These are phyloP conservation scores for Ceratobasidium sp. DNA, from an alignment of 1,284 basidiomycete genomes.

Conservation along the genomic window DNA sequence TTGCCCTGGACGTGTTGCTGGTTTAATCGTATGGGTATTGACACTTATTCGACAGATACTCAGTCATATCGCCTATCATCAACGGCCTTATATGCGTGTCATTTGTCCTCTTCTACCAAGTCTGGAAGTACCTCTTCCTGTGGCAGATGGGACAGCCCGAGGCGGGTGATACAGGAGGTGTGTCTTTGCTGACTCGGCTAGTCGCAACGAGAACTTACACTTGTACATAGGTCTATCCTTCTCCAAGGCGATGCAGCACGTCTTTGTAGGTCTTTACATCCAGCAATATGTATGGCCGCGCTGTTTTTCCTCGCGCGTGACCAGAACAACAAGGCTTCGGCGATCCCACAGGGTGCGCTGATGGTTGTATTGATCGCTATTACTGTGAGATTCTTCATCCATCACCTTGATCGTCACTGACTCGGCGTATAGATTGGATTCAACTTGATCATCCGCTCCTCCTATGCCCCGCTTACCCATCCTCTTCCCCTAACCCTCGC, in stretches of 20 bases:
- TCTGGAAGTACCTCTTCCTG: slow-evolving; percentile 92
- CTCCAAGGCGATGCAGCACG: slow-evolving; percentile 92
- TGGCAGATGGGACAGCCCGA: slow-evolving; percentile 84
- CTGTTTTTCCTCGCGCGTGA: slow-evolving; percentile 89
- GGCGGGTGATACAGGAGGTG: slow-evolving; percentile 80
- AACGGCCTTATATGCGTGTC: slow-evolving; percentile 89
- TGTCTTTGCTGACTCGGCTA: slow-evolving; percentile 61
- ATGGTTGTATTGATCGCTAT: slow-evolving; percentile 87
- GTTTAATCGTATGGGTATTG: too few relatives aligned
- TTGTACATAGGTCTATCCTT: slow-evolving; percentile 85
- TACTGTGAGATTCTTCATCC: slow-evolving; percentile 70
- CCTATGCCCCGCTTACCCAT: too few relatives aligned
- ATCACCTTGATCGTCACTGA: slow-evolving; percentile 54
- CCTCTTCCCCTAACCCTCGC: too few relatives aligned
- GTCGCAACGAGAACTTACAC: background rate
- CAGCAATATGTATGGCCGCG: slow-evolving; percentile 85
- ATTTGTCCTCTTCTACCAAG: slow-evolving; percentile 86
- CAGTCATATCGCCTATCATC: slow-evolving; percentile 93
- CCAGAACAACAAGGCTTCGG: slow-evolving; percentile 65
- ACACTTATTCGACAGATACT: too few relatives aligned
- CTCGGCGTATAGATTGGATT: slow-evolving; percentile 39
- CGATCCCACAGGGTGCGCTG: too few relatives aligned
- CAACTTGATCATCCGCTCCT: slow-evolving; percentile 69
- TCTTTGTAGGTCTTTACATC: slow-evolving; percentile 93
- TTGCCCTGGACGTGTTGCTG: too few relatives aligned